Evolutionary conservation across 139 green algal species (phyloP).

Genomic region (Chlorella vulgaris): DNA sequence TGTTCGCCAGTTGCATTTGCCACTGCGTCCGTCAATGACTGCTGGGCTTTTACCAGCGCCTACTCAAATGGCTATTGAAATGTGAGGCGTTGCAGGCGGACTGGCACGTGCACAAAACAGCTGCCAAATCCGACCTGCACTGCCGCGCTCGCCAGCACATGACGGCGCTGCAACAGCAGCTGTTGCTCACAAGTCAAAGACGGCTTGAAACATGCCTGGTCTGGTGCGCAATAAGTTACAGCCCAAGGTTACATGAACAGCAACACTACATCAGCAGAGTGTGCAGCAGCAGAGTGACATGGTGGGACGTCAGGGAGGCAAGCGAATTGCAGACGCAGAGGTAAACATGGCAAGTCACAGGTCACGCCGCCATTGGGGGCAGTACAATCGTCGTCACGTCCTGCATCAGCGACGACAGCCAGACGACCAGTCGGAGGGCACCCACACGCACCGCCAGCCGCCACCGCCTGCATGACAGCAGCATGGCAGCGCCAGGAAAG

Average conservation of each 20-base stretch:
- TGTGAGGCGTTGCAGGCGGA: too few species aligned
- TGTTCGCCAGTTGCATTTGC: too few species aligned
- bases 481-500: not conserved
- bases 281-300: too few species aligned
- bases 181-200: conserved; percentile 3
- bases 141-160: conserved; percentile 8
- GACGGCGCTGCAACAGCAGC: conserved; percentile 20
- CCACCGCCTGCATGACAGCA: conserved; percentile 31
- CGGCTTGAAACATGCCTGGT: not conserved
- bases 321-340: too few species aligned
- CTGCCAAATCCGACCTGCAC: conserved; percentile 27
- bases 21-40: too few species aligned
- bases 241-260: not conserved
- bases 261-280: too few species aligned
- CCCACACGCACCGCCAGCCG: conserved; percentile 24
- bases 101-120: conserved; percentile 17
- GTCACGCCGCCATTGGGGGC: too few species aligned
- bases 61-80: too few species aligned
- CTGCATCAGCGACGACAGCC: conserved; percentile 17
- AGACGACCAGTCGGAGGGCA: conserved; percentile 25
- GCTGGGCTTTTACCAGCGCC: too few species aligned
- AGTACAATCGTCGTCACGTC: not conserved
- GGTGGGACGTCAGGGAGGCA: too few species aligned
- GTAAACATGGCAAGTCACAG: too few species aligned
- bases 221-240: not conserved